Evolutionary conservation across 805 yeast species (phyloP).

Genomic region (Yarrowia sp.): DNA sequence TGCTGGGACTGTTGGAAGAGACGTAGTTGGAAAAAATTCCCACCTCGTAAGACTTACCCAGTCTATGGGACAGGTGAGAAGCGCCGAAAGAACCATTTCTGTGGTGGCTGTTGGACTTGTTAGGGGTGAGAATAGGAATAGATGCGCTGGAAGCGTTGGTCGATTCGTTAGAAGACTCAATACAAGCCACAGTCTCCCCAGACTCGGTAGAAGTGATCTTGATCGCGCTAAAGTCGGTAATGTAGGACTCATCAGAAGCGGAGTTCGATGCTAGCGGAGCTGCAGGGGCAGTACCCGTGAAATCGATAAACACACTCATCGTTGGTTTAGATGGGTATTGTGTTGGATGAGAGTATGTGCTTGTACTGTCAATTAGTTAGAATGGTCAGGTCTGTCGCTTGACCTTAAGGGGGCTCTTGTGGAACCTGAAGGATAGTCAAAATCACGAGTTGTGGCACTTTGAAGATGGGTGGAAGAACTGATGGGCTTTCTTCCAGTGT

Average conservation of each 20-base stretch:
- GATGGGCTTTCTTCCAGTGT: not conserved
- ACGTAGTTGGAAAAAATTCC: slow-evolving; percentile 44
- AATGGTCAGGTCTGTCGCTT: not conserved
- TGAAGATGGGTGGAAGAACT: not conserved
- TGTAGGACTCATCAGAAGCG: slow-evolving; percentile 8
- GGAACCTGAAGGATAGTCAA: not conserved
- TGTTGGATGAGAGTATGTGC: not conserved
- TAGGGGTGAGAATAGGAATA: slow-evolving; percentile 13
- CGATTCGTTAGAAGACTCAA: not conserved
- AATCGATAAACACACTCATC: slow-evolving; percentile 11
- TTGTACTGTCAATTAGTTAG: not conserved
- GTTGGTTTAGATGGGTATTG: not conserved
- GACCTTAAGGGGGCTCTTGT: slow-evolving; percentile 9
- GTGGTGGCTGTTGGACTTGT: not conserved
- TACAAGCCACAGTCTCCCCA: slow-evolving; percentile 24
- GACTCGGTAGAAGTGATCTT: slow-evolving; percentile 11
- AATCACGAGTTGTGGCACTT: not conserved
- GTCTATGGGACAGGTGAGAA: slow-evolving; percentile 30
- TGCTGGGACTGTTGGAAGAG: slow-evolving; percentile 28
- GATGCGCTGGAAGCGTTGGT: slow-evolving; percentile 22
- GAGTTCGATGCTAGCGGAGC: not conserved
- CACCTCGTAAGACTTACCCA: slow-evolving; percentile 53
- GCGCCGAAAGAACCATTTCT: not conserved
- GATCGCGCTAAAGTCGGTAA: slow-evolving; percentile 13
- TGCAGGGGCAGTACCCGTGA: not conserved